phyloP scores from a whole-genome alignment of 2,329 filamentous ascomycete genomes.

The Harringtonia lauricola region DNA sequence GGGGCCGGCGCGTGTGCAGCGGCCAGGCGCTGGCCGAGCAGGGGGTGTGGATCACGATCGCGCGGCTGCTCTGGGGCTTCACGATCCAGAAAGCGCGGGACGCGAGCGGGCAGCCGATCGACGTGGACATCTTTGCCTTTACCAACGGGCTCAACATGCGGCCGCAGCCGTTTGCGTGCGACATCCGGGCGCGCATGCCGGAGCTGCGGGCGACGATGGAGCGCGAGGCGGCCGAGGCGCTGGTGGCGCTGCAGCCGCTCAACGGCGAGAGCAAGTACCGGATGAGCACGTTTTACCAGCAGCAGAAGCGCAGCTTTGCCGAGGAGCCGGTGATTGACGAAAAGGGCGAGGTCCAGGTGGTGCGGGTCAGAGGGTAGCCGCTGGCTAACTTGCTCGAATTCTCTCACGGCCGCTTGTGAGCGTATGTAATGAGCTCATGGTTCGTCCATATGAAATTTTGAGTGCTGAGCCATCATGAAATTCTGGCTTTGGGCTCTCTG shows the following conservation, averaged over 20 bases:
- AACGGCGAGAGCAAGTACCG: slow-evolving; percentile 46
- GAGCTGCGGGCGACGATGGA: slow-evolving; percentile 38
- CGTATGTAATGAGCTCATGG: too few relatives aligned
- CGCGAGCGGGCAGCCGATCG: slow-evolving; percentile 26
- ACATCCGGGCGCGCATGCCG: slow-evolving; percentile 36
- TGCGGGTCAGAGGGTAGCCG: too few relatives aligned
- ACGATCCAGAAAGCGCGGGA: slow-evolving; percentile 30
- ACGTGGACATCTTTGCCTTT: slow-evolving; percentile 44
- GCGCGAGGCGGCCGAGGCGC: slow-evolving; percentile 39
- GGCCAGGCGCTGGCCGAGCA: slow-evolving; percentile 47
- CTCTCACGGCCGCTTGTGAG: too few relatives aligned
- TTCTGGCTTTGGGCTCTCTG: too few relatives aligned
- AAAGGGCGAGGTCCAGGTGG: neutral
- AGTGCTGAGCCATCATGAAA: too few relatives aligned
- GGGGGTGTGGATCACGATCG: slow-evolving; percentile 46
- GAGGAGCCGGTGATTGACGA: slow-evolving; percentile 15
- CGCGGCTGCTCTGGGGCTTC: slow-evolving; percentile 47
- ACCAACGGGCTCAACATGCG: slow-evolving; percentile 47
- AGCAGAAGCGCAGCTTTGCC: slow-evolving; percentile 15
- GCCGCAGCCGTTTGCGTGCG: slow-evolving; percentile 42
- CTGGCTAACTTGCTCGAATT: too few relatives aligned
- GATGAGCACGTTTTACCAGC: slow-evolving; percentile 40
- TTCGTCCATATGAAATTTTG: too few relatives aligned
- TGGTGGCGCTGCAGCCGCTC: slow-evolving; percentile 37
- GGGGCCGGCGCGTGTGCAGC: slow-evolving; percentile 42